Evolutionary conservation across 306 rosid species (phyloP), one percentile per base, ranked within the genome.

Genomic region (Gastrolobium bilobum): DNA sequence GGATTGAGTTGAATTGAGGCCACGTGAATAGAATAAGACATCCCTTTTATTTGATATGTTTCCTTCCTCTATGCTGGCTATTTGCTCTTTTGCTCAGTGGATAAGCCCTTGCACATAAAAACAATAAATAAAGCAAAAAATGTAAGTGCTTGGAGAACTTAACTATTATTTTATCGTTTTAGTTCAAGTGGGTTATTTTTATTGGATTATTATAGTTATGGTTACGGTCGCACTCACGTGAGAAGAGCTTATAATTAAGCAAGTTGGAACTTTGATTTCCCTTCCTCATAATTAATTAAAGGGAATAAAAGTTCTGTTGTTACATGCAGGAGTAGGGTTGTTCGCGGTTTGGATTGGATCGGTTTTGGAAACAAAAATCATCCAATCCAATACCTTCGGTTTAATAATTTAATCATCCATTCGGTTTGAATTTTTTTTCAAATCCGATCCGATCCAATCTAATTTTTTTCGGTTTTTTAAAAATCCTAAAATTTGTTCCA

Each of bases 1-100:
- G 59, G 35, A 5, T 65, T 54, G 60, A 34, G 20, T 75, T 66
- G 53, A 48, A 3, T 30, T 10, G 11, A 68, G 39, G 2, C 67
- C 91, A 76, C 85, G 71, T 67, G 82, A 72, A 50, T 62, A 46
- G 63, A 73, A 73, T 57, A 71, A 79, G 70, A 75, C 79, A 73
- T 75, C 75, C 75, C 79, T 56, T 82, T 73, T 53, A 65, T 71
- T 77, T 40, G 3, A 38, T 54, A 30, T 77, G 42, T 61, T 81
- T 38, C 62, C 50, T 52, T 62, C 34, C 7, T 37, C 7, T 26
- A 34, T 15, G 43, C 30, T 2, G 0, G 0, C 34, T 31, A 6
- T 34, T 30, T 30, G n/a, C n/a, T 8, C 50, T 11, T 68, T 10
- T 5, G 52, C 3, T 42, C 33, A 15, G 76, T 67, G 78, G 82